These are phyloP conservation scores for Aspergillus persii DNA, from an alignment of 2,329 filamentous ascomycete species.

Conservation along the genomic window DNA sequence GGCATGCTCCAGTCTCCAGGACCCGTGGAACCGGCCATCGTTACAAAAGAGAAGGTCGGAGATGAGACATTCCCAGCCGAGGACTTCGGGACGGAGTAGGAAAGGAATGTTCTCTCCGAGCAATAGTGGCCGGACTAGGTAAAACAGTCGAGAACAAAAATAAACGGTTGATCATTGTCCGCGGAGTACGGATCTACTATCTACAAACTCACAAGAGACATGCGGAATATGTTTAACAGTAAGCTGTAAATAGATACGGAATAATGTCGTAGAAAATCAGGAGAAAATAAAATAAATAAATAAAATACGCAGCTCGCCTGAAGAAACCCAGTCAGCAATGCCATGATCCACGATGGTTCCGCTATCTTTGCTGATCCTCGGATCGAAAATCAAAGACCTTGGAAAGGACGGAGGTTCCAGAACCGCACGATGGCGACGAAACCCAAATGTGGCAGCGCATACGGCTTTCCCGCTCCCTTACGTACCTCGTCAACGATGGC, in stretches of 20 bases:
- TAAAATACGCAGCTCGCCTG: background rate
- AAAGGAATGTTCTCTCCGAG: background rate
- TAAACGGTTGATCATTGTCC: background rate
- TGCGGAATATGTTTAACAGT: background rate
- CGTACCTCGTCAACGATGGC: background rate
- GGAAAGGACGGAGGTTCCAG: conserved; percentile 8
- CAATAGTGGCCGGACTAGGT: background rate
- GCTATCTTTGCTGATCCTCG: conserved; percentile 12
- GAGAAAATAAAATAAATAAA: background rate
- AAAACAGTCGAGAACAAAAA: background rate
- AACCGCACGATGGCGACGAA: background rate
- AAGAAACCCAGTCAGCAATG: background rate
- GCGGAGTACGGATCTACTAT: too few relatives aligned
- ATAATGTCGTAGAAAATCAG: background rate
- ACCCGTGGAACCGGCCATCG: background rate
- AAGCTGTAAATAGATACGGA: background rate
- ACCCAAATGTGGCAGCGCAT: background rate
- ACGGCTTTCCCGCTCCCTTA: background rate
- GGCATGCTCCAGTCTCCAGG: background rate
- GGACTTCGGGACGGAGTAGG: background rate
- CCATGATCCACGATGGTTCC: conserved; percentile 12
- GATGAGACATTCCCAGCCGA: background rate
- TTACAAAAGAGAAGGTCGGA: background rate
- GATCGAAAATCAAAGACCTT: conserved; percentile 10
- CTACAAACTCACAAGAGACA: too few relatives aligned